These are phyloP conservation scores for Phytophthora sp. DNA, from an alignment of 352 stramenopile species.

Conservation along the genomic window DNA sequence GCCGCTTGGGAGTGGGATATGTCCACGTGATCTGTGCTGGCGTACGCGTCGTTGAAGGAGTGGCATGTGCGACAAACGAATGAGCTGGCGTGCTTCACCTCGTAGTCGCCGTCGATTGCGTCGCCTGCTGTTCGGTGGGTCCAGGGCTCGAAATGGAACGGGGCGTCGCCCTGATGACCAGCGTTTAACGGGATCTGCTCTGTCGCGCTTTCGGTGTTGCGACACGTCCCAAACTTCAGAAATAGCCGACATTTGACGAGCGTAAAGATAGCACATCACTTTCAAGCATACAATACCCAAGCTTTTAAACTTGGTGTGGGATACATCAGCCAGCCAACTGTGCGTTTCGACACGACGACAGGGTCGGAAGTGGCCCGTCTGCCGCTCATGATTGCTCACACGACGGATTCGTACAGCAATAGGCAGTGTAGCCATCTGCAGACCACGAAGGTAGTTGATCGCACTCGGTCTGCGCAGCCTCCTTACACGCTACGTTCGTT, in stretches of 20 bases:
- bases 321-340: conserved; percentile 7
- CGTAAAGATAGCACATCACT: background rate
- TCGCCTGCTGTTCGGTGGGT: too few relatives aligned
- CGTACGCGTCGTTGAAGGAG: conserved; percentile 5
- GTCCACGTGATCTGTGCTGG: conserved; percentile 13
- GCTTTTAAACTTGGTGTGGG: background rate
- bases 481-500: background rate
- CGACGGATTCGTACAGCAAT: conserved; percentile 15
- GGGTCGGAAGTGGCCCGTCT: conserved; percentile 4
- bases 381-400: conserved; percentile 12
- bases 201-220: conserved; percentile 27
- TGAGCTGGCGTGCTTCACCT: conserved; percentile 11
- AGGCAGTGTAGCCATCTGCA: conserved; percentile 16
- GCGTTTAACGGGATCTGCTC: conserved; percentile 19
- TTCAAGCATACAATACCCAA: conserved; percentile 8
- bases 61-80: conserved; percentile 23
- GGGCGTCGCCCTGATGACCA: conserved; percentile 6
- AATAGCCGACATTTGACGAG: conserved; percentile 17
- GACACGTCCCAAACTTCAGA: conserved; percentile 30
- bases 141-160: too few relatives aligned
- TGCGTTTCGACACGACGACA: conserved; percentile 6
- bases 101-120: too few relatives aligned
- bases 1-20: conserved; percentile 2
- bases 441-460: conserved; percentile 8
- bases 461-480: conserved; percentile 16